A percentile compares a stretch with the other conserved stretches of the same genome.
phyloP scores from a whole-genome alignment of 2,329 filamentous ascomycete species.

The Penicillium psychrosexuale region DNA sequence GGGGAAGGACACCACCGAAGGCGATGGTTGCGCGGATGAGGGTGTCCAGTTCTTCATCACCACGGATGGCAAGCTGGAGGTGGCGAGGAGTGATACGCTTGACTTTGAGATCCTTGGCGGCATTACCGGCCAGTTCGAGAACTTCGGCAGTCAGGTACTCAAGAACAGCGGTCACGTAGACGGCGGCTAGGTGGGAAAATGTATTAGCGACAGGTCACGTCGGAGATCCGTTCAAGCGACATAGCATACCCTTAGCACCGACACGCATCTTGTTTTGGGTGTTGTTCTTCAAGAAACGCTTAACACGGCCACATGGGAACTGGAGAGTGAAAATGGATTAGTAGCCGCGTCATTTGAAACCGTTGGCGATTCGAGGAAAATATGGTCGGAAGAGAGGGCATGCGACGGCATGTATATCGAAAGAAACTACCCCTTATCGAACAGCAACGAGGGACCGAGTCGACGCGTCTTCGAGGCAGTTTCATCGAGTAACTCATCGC shows the following conservation, averaged over 20 bases:
- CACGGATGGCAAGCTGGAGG: slow-evolving; percentile 94
- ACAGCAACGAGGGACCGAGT: slow-evolving; percentile 11
- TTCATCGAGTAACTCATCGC: slow-evolving; percentile 11
- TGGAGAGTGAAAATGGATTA: slow-evolving; percentile 42
- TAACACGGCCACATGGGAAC: slow-evolving; percentile 99
- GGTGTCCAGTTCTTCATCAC: slow-evolving; percentile 96
- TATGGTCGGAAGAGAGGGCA: neutral
- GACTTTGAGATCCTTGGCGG: slow-evolving; percentile 98
- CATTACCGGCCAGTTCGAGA: slow-evolving; percentile 95
- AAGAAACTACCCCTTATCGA: slow-evolving; percentile 4
- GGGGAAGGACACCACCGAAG: slow-evolving; percentile 94
- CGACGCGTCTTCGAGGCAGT: slow-evolving; percentile 20
- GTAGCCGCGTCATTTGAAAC: slow-evolving; percentile 15
- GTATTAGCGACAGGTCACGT: neutral
- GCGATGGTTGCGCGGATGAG: slow-evolving; percentile 97
- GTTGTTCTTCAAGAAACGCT: slow-evolving; percentile 99
- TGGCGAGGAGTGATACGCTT: slow-evolving; percentile 99
- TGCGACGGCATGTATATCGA: slow-evolving; percentile 11
- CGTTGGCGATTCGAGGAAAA: neutral
- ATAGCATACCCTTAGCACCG: slow-evolving; percentile 70
- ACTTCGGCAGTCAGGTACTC: slow-evolving; percentile 98
- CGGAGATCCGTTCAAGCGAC: neutral
- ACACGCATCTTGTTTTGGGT: slow-evolving; percentile 99
- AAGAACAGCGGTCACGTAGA: slow-evolving; percentile 96
- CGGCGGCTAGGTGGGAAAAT: slow-evolving; percentile 61